Percentiles rank a stretch among this genome's conserved stretches.
Evolutionary conservation across 2,329 filamentous ascomycete species (phyloP).

Genomic region (Aspergillus fumigatus): DNA sequence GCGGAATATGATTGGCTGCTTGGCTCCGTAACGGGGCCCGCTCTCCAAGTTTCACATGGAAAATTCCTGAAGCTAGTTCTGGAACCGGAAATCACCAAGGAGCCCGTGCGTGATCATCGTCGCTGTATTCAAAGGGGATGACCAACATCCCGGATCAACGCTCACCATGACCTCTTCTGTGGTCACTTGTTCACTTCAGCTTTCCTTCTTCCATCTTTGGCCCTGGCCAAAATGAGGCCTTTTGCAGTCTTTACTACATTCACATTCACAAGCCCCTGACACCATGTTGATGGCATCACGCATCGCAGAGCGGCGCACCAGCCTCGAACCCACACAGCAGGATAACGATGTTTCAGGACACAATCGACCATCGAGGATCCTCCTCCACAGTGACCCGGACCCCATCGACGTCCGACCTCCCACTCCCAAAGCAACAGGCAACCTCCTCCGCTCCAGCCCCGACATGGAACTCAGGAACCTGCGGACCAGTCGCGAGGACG

Average conservation of each 20-base stretch:
- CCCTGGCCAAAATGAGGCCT: not conserved
- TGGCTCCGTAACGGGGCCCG: not conserved
- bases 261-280: constrained; percentile 3
- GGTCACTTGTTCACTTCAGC: not conserved
- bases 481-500: not conserved
- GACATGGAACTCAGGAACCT: not conserved
- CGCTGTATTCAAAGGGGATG: not conserved
- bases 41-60: not conserved
- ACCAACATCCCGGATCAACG: not conserved
- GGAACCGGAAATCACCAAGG: not conserved
- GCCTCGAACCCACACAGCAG: not conserved
- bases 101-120: not conserved
- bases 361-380: not conserved
- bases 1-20: not conserved
- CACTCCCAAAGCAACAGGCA: not conserved
- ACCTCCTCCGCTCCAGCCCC: not conserved
- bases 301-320: not conserved
- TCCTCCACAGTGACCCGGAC: not conserved
- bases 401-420: not conserved
- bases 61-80: not conserved
- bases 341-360: not conserved
- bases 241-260: not conserved
- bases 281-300: not conserved
- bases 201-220: not conserved
- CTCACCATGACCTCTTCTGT: not conserved